Conservation (phyloP, 768 basidiomycete genomes). For the Filobasidium wieringae region DNA sequence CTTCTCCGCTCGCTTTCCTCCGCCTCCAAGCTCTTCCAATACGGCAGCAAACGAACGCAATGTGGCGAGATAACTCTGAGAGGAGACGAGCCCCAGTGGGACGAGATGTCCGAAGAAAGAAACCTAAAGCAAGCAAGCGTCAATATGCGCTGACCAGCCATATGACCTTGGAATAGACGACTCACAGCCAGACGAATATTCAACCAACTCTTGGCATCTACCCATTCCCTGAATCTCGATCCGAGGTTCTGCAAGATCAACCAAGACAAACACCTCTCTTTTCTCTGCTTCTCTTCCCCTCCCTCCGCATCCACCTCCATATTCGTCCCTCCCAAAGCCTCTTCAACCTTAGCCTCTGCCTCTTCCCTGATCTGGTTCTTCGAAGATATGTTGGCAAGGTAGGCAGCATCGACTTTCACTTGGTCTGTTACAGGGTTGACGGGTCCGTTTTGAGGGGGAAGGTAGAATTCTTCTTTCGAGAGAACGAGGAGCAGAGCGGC, state of each 20-base stretch:
- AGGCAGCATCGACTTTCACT: background rate
- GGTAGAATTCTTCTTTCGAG: slow-evolving; percentile 14
- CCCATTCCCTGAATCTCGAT: slow-evolving; percentile 75
- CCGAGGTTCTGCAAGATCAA: slow-evolving; percentile 70
- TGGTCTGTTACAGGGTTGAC: background rate
- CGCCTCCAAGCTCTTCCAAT: slow-evolving; percentile 41
- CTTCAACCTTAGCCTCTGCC: slow-evolving; percentile 42
- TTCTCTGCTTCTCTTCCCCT: background rate
- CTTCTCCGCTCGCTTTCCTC: slow-evolving; percentile 31
- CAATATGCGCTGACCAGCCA: background rate
- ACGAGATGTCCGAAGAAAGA: slow-evolving; percentile 87
- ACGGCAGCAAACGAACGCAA: slow-evolving; percentile 75
- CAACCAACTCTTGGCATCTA: slow-evolving; percentile 84
- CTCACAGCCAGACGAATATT: slow-evolving; percentile 77
- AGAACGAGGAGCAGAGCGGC: slow-evolving; percentile 65
- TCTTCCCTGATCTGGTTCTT: background rate
- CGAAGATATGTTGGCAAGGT: background rate
- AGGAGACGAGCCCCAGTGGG: slow-evolving; percentile 59
- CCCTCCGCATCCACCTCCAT: slow-evolving; percentile 31
- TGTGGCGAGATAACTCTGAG: slow-evolving; percentile 65
- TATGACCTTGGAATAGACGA: slow-evolving; percentile 2
- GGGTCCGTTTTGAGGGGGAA: background rate
- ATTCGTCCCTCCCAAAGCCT: slow-evolving; percentile 37
- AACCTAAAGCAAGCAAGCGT: slow-evolving; percentile 47
- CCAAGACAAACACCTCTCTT: background rate